Base-by-base conservation (phyloP, 768 basidiomycete genomes). In the Hypholoma sublateritium region DNA sequence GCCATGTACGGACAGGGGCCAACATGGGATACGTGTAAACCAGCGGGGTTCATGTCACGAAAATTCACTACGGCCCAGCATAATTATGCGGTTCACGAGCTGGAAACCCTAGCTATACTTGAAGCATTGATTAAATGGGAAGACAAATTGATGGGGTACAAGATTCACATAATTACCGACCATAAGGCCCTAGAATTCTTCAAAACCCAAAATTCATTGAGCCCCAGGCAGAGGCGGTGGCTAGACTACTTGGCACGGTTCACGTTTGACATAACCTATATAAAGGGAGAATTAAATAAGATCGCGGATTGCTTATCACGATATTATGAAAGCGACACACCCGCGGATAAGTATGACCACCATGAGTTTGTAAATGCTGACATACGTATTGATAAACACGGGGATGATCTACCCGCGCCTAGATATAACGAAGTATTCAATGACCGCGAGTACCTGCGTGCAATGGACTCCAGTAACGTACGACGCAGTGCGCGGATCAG, bases 61-160 rank as follows among this genome's bases (percentile, higher is more conserved):
- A 74, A 70, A 28, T 70, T 72, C 34, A 74, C 70, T 35, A 61
- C 60, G 11, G 73, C 76, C 0, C 68, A 69, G 42, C 65, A 56
- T n/a, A 52, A 63, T 37, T 63, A 63, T 22, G 45, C 57, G 0
- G 59, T 63, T 1, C 57, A 61, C 13, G 49, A 74, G 58, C 62
- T 71, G 5, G 77, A 79, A 45, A 65, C 76, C 25, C 42, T 78
- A 1, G 74, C 73, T 1, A 70, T 72, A 0, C 64, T 80, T 0
- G 74, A 79, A 43, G 66, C 74, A 0, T 56, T 80, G 52, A 56
- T 69, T 5, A 61, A 67, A 0, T 71, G 71, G 47, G 45, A 63
- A 0, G 69, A 70, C 13, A 62, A 73, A 0, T 54, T 77, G 2
- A 65, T 72, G 2, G 74, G 61, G 0, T 66, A 64, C 0, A 39